A percentile compares a stretch with the other conserved stretches of the same genome.
Evolutionary conservation across 1,139 yeast species (phyloP).

Genomic region (Pichia sp.): DNA sequence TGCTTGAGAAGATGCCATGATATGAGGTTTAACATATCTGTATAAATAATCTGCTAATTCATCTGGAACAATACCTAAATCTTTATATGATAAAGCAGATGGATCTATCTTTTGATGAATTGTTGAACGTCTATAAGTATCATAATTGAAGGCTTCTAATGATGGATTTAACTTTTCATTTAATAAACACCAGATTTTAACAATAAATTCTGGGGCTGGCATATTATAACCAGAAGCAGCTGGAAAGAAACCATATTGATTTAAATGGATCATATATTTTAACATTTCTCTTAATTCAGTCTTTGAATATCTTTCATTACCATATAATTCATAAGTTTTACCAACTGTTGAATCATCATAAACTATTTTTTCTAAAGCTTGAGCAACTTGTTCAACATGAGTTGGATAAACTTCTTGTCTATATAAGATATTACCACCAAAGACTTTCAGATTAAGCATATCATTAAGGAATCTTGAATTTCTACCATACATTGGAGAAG

Average conservation of each 20-base stretch:
- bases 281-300: slow-evolving; percentile 66
- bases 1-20: slow-evolving; percentile 29
- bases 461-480: slow-evolving; percentile 68
- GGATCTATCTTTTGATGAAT: slow-evolving; percentile 62
- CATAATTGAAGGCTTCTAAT: slow-evolving; percentile 59
- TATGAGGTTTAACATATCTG: slow-evolving; percentile 44
- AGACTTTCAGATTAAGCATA: slow-evolving; percentile 42
- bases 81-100: slow-evolving; percentile 58
- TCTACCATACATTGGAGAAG: slow-evolving; percentile 75
- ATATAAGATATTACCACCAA: slow-evolving; percentile 49
- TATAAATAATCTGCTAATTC: slow-evolving; percentile 64
- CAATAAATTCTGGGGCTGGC: slow-evolving; percentile 43
- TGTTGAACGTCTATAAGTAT: slow-evolving; percentile 70
- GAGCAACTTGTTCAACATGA: slow-evolving; percentile 74
- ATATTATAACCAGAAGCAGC: slow-evolving; percentile 48
- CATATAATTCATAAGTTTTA: slow-evolving; percentile 67
- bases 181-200: slow-evolving; percentile 27
- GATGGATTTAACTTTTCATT: slow-evolving; percentile 53
- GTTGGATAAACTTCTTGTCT: slow-evolving; percentile 63
- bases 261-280: slow-evolving; percentile 34
- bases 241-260: slow-evolving; percentile 47
- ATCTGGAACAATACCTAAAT: slow-evolving; percentile 68
- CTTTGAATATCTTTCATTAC: slow-evolving; percentile 62
- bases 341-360: slow-evolving; percentile 79
- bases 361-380: slow-evolving; percentile 72